Evolutionary conservation across 2,329 filamentous ascomycete genomes (phyloP), one percentile per base, ranked within the genome.

Genomic region (Aphanocladium album): DNA sequence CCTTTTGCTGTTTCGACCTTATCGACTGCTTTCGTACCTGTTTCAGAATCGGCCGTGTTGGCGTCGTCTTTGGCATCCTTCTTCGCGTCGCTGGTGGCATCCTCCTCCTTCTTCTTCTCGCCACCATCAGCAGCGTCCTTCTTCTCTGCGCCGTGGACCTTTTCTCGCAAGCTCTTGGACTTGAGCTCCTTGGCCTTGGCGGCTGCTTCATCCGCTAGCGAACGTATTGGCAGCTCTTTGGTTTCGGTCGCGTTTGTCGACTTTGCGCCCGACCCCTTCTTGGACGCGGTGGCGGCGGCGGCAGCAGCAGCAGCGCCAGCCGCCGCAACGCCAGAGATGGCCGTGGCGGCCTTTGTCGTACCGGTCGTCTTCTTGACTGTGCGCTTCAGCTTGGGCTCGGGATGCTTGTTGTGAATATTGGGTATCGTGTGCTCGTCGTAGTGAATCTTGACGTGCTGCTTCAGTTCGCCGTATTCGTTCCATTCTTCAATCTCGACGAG

Each of bases 401-500:
- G 77, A 17, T 80, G 79, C 57, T 80, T 79, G 67, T 83, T 73
- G 76, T 78, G 72, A 75, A 83, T 80, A 71, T 79, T 72, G 37
- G 83, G 81, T 66, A 85, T 83, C 53, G 83, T 85, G 68, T 77
- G 78, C 66, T 86, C 83, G 76, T 87, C 84, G 72, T 83, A 83
- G 75, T 83, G 85, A 67, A 89, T 84, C 63, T 81, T 86, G 68
- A 98, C 86, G 68, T 93, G 89, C 75, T 93, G 86, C 74, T 92
- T 91, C 63, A 99, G 84, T 77, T 98, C 93, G 75, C 92, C 92
- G 75, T 96, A 97, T 74, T 99, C 95, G 79, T 99, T 99, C 95
- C 93, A 98, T 73, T 99, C 95, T 76, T 99, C 95, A 64, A 98
- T 86, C 75, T 98, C 89, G 65, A 93, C 89, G 54, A 97, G 83